Percentiles rank a stretch among this genome's conserved stretches.
Evolutionary conservation across 2,329 filamentous ascomycete genomes (phyloP).

Genomic region (Pezicula radicicola): DNA sequence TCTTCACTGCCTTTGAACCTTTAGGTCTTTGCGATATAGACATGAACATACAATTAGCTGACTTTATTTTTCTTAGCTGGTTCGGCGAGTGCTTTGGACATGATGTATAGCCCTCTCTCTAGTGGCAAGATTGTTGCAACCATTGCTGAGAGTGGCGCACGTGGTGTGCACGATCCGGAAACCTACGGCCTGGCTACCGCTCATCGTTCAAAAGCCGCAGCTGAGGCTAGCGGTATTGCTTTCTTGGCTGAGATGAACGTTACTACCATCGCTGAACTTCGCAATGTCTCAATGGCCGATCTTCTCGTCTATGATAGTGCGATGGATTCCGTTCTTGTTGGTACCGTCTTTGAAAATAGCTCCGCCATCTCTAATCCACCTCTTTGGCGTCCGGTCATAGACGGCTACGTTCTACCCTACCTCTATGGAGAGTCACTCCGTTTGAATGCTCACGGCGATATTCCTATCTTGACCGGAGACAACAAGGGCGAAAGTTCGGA

Average conservation of each 20-base stretch:
- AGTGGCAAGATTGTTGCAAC: conserved; percentile 21
- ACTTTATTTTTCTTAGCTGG: conserved; percentile 32
- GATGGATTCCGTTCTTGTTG: conserved; percentile 17
- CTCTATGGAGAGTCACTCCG: conserved; percentile 16
- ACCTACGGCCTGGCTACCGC: conserved; percentile 24
- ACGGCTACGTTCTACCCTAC: conserved; percentile 22
- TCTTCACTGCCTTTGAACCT: too few species aligned
- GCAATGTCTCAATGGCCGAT: conserved; percentile 7
- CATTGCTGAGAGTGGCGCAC: conserved; percentile 30
- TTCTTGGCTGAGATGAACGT: conserved; percentile 12
- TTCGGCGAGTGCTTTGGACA: conserved; percentile 17
- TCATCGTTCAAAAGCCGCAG: conserved; percentile 20
- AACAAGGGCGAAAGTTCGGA: conserved; percentile 22
- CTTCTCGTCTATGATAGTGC: conserved; percentile 8
- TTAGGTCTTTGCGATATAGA: too few species aligned
- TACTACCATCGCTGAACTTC: conserved; percentile 12
- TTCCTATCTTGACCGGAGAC: conserved; percentile 26
- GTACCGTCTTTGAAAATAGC: conserved; percentile 14
- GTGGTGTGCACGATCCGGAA: conserved; percentile 25
- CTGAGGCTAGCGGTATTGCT: conserved; percentile 9
- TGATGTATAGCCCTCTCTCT: conserved; percentile 24
- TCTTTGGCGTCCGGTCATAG: conserved; percentile 21
- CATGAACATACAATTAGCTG: too few species aligned
- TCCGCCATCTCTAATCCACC: conserved; percentile 15
- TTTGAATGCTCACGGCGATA: conserved; percentile 15